Evolutionary conservation across 768 basidiomycete species (phyloP).

Genomic region (Tephrocybe sp.): DNA sequence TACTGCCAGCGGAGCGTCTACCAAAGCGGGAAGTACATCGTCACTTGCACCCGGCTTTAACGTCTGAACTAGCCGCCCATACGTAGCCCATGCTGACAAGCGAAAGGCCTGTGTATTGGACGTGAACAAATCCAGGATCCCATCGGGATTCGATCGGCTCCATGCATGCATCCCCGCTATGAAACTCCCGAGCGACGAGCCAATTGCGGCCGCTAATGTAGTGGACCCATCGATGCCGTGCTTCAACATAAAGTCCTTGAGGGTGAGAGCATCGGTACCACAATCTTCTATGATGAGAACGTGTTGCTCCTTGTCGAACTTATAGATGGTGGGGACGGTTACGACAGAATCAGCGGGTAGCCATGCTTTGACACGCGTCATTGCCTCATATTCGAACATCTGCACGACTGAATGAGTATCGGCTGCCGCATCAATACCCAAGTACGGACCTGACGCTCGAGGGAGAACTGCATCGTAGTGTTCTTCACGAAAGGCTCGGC

Average conservation of each 20-base stretch:
- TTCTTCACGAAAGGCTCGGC: slow-evolving; percentile 32
- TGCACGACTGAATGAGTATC: slow-evolving; percentile 13
- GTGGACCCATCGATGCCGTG: slow-evolving; percentile 29
- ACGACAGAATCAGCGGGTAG: slow-evolving; percentile 38
- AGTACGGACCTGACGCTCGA: slow-evolving; percentile 53
- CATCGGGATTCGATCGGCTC: slow-evolving; percentile 30
- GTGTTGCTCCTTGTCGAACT: slow-evolving; percentile 47
- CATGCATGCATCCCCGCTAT: slow-evolving; percentile 51
- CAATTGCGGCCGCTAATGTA: slow-evolving; percentile 36
- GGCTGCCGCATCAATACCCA: background rate
- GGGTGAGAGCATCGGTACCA: slow-evolving; percentile 37
- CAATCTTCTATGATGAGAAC: slow-evolving; percentile 67
- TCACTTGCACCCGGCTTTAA: slow-evolving; percentile 22
- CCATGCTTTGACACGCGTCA: slow-evolving; percentile 41
- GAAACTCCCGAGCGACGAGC: slow-evolving; percentile 54
- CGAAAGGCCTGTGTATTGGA: slow-evolving; percentile 34
- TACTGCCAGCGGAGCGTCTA: slow-evolving; percentile 36
- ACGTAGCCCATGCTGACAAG: slow-evolving; percentile 40
- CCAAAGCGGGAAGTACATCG: slow-evolving; percentile 29
- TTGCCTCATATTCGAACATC: slow-evolving; percentile 47
- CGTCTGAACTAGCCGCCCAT: slow-evolving; percentile 40
- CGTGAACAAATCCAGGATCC: slow-evolving; percentile 34
- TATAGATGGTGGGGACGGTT: slow-evolving; percentile 48
- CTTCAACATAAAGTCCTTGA: slow-evolving; percentile 41
- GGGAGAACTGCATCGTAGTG: slow-evolving; percentile 26